phyloP scores from a whole-genome alignment of 129 eudicot species.

The Helianthus tuberosus region DNA sequence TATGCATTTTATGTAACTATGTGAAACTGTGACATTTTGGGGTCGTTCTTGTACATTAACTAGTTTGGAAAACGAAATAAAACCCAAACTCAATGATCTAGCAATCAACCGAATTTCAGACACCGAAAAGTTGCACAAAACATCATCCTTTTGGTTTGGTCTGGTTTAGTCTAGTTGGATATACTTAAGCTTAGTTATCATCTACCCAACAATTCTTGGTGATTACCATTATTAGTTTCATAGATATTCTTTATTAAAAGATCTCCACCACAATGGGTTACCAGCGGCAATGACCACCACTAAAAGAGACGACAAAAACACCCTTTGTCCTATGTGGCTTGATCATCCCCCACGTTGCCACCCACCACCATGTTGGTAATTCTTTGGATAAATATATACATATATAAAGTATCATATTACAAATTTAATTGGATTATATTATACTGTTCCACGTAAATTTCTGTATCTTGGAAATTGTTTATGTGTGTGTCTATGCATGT shows the following conservation, averaged over 20 bases:
- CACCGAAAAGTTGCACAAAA: neutral
- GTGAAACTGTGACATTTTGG: neutral
- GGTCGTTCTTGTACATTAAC: neutral
- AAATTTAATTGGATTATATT: too few species aligned
- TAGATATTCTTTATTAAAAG: too few species aligned
- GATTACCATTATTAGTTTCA: too few species aligned
- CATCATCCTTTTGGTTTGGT: neutral
- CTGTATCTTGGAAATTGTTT: neutral
- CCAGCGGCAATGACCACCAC: constrained; percentile 14
- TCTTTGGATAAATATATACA: too few species aligned
- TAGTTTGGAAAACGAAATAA: neutral
- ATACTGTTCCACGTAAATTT: too few species aligned
- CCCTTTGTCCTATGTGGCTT: constrained; percentile 25
- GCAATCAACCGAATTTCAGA: neutral
- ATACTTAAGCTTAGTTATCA: neutral
- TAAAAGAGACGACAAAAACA: neutral
- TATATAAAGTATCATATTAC: too few species aligned
- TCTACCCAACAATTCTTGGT: neutral
- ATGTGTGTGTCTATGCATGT: neutral
- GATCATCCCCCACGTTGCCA: constrained; percentile 17
- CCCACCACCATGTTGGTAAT: neutral
- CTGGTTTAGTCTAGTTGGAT: constrained; percentile 1
- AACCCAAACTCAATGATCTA: neutral
- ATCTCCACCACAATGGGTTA: too few species aligned
- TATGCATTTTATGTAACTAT: neutral